Percentiles rank a stretch among this genome's conserved stretches.
Evolutionary conservation across 176 grass and related monocot genomes (phyloP).

Genomic region (Avena eriantha): DNA sequence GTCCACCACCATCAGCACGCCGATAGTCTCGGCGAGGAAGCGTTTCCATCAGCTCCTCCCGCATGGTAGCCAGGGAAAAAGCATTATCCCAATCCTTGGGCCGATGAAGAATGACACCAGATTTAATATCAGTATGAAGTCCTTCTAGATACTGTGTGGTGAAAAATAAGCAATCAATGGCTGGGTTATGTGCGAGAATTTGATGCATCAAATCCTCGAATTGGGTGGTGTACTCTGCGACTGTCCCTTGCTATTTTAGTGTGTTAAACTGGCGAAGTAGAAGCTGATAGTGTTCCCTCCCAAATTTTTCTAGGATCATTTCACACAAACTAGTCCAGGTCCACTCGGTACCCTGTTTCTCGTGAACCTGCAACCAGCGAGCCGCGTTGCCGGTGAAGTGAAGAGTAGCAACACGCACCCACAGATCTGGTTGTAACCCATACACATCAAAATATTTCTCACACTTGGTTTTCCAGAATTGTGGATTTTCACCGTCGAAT

Average conservation of each 20-base stretch:
- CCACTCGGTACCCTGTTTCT: neutral
- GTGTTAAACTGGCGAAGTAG: neutral
- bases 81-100: neutral
- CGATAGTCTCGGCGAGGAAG: neutral
- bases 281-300: neutral
- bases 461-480: neutral
- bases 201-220: neutral
- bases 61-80: neutral
- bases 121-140: too few species aligned
- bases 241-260: neutral
- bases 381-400: neutral
- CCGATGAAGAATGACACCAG: neutral
- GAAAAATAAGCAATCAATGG: neutral
- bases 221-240: neutral
- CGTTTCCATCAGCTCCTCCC: neutral
- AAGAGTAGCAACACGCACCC: neutral
- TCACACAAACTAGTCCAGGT: neutral
- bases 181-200: neutral
- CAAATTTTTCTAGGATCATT: neutral
- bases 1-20: too few species aligned
- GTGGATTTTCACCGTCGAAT: neutral
- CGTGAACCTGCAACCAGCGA: neutral
- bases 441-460: neutral
- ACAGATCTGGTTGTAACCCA: neutral
- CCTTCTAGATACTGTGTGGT: neutral